Percentiles rank a stretch among this genome's conserved stretches.
Evolutionary conservation across 257 asterid genomes (phyloP).

Genomic region (Solanum medicagineum): DNA sequence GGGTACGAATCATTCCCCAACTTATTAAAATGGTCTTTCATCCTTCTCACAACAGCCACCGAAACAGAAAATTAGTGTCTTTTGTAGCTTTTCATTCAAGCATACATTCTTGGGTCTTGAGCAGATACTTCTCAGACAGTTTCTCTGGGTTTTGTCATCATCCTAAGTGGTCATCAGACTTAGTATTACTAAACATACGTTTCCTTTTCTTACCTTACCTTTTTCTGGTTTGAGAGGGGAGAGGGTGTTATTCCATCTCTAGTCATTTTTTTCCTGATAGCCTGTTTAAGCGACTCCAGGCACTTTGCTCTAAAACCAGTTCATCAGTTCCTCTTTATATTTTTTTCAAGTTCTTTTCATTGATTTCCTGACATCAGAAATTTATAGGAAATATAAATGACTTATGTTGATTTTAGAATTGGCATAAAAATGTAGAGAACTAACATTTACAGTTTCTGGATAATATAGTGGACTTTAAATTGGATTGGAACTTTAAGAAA

Average conservation of each 20-base stretch:
- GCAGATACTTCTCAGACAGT: neutral
- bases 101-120: neutral
- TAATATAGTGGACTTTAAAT: neutral
- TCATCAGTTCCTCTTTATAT: neutral
- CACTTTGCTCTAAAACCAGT: neutral
- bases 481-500: neutral
- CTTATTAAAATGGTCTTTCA: neutral
- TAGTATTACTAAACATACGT: neutral
- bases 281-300: neutral
- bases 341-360: neutral
- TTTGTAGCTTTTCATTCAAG: neutral
- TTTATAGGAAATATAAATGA: neutral
- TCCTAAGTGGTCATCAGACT: neutral
- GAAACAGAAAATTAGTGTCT: neutral
- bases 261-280: neutral
- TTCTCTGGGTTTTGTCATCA: neutral
- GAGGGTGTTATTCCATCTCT: neutral
- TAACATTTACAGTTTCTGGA: neutral
- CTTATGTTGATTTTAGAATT: neutral
- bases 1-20: neutral
- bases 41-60: neutral
- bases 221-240: neutral
- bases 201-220: neutral
- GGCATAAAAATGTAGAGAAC: neutral
- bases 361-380: neutral